These are phyloP conservation scores for fission yeast (Schizosaccharomyces pombe) DNA, from an alignment of 805 yeast species.

Conservation along the genomic window DNA sequence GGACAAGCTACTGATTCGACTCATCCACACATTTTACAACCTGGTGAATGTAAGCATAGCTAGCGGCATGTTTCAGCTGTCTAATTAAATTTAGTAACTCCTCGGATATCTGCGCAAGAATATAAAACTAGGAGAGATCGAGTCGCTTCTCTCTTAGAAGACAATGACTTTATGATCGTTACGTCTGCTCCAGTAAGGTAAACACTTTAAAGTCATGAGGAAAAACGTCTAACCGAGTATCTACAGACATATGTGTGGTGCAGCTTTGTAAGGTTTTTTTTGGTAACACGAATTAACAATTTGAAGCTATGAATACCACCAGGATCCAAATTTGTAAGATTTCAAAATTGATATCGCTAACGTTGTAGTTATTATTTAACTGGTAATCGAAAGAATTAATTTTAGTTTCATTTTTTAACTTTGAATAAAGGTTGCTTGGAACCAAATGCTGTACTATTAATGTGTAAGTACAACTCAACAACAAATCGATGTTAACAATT, in stretches of 20 bases:
- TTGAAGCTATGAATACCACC: slow-evolving; percentile 81
- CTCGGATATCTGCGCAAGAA: slow-evolving; percentile 67
- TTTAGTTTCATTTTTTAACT: not conserved
- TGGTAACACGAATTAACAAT: slow-evolving; percentile 56
- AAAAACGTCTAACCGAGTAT: not conserved
- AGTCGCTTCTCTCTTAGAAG: slow-evolving; percentile 35
- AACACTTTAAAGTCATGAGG: not conserved
- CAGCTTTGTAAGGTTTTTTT: slow-evolving; percentile 9
- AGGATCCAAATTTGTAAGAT: slow-evolving; percentile 54
- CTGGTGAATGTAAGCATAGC: not conserved
- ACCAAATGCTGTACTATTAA: not conserved
- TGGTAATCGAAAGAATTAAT: not conserved
- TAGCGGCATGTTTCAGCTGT: not conserved
- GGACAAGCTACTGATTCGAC: slow-evolving; percentile 5
- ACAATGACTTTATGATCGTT: slow-evolving; percentile 38
- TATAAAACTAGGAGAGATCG: slow-evolving; percentile 46
- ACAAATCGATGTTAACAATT: not conserved
- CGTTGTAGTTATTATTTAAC: not conserved
- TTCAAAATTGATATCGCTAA: not conserved
- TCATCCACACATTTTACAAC: slow-evolving; percentile 1
- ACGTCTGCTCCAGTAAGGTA: slow-evolving; percentile 3
- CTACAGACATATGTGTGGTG: slow-evolving; percentile 1
- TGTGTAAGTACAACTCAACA: not conserved
- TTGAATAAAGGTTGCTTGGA: not conserved
- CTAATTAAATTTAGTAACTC: slow-evolving; percentile 27